A percentile compares a stretch with the other conserved stretches of the same genome.
phyloP scores from a whole-genome alignment of 2,329 filamentous ascomycete genomes.

The Macrophomina pseudophaseolina region DNA sequence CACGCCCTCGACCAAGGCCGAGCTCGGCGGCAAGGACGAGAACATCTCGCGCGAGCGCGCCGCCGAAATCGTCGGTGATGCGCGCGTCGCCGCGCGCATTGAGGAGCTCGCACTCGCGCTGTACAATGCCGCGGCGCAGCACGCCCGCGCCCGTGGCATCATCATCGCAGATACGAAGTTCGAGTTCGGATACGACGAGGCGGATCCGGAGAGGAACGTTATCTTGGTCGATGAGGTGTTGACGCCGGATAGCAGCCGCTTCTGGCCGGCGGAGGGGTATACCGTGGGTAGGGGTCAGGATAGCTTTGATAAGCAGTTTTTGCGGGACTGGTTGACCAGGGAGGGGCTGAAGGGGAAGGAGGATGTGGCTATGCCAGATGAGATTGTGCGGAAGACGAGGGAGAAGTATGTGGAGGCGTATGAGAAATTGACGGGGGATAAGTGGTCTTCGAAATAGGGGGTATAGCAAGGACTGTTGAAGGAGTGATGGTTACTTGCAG shows the following conservation, averaged over 20 bases:
- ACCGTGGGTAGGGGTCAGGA: conserved; percentile 75
- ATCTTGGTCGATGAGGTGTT: conserved; percentile 84
- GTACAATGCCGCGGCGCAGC: conserved; percentile 67
- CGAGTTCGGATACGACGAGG: conserved; percentile 71
- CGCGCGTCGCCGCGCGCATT: conserved; percentile 65
- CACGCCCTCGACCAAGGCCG: conserved; percentile 86
- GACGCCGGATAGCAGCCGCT: conserved; percentile 76
- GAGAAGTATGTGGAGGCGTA: conserved; percentile 79
- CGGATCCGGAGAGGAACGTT: conserved; percentile 62
- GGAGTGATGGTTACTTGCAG: no score
- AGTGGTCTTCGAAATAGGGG: conserved; percentile 6
- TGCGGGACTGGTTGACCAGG: conserved; percentile 80
- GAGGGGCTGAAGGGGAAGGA: conserved; percentile 77
- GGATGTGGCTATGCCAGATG: conserved; percentile 72
- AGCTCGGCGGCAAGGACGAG: conserved; percentile 77
- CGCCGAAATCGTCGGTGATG: conserved; percentile 66
- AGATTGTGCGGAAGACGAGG: conserved; percentile 71
- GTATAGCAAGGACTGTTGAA: background rate
- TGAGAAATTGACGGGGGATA: conserved; percentile 67
- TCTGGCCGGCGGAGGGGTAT: conserved; percentile 81
- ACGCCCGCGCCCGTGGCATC: conserved; percentile 70
- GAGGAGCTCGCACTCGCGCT: conserved; percentile 68
- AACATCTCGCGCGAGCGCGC: conserved; percentile 69
- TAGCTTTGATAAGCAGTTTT: conserved; percentile 79
- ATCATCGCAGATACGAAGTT: conserved; percentile 81